Evolutionary conservation across 139 green algal species (phyloP).

Genomic region (Auxenochlorella protothecoides): DNA sequence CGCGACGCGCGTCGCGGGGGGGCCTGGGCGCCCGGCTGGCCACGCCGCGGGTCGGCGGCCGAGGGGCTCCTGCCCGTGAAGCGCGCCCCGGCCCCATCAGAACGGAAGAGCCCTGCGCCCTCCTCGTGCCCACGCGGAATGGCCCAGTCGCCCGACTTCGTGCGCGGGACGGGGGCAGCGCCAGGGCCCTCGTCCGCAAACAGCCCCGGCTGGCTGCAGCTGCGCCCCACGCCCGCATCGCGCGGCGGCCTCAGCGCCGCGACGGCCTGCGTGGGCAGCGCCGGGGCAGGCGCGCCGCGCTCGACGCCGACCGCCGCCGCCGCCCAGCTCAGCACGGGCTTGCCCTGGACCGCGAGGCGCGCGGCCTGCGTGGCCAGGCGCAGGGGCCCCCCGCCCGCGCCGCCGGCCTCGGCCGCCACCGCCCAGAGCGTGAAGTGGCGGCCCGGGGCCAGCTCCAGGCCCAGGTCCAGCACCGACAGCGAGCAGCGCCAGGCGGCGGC

Average conservation of each 20-base stretch:
- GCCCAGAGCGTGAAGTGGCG: neutral
- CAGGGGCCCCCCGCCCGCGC: neutral
- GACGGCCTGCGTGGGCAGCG: neutral
- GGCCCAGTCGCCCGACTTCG: conserved; percentile 4
- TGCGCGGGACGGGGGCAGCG: neutral
- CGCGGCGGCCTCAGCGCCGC: neutral
- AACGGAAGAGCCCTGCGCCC: neutral
- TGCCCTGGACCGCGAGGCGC: neutral
- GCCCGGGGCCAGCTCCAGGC: neutral
- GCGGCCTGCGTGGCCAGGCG: neutral
- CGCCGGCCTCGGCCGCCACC: neutral
- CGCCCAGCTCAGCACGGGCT: conserved; percentile 11
- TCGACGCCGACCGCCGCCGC: neutral
- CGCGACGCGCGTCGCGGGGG: no score
- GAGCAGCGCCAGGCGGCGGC: no score
- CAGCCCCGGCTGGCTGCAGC: neutral
- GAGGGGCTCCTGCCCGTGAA: no score
- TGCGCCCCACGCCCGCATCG: neutral
- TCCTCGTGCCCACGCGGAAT: conserved; percentile 3
- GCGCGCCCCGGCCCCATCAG: neutral
- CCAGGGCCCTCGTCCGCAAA: neutral
- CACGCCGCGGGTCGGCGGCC: no score
- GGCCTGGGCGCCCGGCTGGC: no score
- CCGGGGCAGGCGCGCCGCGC: no score
- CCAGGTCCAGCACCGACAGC: no score